Conservation (phyloP, 805 yeast species). For the Debaryomyces maramus region DNA sequence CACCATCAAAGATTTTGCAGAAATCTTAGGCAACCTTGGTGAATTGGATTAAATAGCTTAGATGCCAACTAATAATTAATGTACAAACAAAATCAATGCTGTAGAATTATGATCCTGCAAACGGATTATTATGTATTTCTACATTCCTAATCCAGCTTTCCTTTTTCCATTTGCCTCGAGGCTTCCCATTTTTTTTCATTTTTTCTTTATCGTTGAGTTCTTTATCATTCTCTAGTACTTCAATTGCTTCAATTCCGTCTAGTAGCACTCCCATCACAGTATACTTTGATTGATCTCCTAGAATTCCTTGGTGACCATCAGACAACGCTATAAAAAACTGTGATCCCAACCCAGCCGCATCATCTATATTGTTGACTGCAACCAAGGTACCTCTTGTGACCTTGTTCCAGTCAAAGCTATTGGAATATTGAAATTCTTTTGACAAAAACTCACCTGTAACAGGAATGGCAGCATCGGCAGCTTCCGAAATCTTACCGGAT, state of each 20-base stretch:
- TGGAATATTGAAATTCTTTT: neutral
- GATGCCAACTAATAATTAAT: neutral
- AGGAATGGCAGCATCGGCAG: slow-evolving; percentile 9
- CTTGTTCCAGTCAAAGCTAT: neutral
- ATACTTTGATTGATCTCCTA: slow-evolving; percentile 12
- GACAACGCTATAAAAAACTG: slow-evolving; percentile 21
- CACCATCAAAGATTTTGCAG: slow-evolving; percentile 42
- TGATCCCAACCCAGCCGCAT: slow-evolving; percentile 15
- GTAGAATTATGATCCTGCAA: slow-evolving; percentile 2
- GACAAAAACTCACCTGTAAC: neutral
- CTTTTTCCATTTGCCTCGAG: slow-evolving; percentile 18
- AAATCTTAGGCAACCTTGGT: slow-evolving; percentile 40
- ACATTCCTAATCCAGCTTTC: slow-evolving; percentile 14
- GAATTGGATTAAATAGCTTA: slow-evolving; percentile 25
- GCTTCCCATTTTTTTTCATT: slow-evolving; percentile 16
- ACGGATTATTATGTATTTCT: slow-evolving; percentile 17
- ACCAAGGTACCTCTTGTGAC: slow-evolving; percentile 16
- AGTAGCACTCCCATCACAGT: slow-evolving; percentile 16
- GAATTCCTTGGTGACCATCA: slow-evolving; percentile 8
- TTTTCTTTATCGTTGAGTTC: slow-evolving; percentile 8
- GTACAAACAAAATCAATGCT: neutral
- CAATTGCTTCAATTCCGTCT: slow-evolving; percentile 18
- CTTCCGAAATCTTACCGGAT: slow-evolving; percentile 12
- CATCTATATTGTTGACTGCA: slow-evolving; percentile 10
- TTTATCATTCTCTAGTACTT: slow-evolving; percentile 11